Evolutionary conservation across 805 yeast genomes (phyloP), one percentile per base, ranked within the genome.

Genomic region (Candida ortonii): DNA sequence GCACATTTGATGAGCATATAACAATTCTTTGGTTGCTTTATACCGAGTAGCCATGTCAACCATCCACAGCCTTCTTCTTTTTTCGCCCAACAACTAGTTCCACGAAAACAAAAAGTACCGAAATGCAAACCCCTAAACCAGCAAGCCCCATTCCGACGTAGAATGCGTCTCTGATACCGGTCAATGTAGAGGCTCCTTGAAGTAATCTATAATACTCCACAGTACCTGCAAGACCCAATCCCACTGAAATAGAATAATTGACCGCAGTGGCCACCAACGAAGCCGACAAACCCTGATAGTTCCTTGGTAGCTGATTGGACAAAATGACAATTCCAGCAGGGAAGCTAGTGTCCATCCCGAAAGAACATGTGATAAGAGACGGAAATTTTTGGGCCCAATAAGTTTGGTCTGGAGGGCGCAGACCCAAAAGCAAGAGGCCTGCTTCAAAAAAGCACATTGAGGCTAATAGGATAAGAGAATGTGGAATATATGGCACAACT

Each of bases 261-360:
- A 80, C 76, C 46, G 80, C 76, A 0, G 93, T 82, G 14, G 80
- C 69, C 4, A 81, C 79, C 31, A 84, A 61, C 0, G 87, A 79
- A 0, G 87, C 88, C 1, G 88, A 89, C 70, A 80, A 74, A 7
- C 90, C 93, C 58, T 84, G 93, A 46, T 78, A 76, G 38, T 70
- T 64, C 30, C 65, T 55, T 0, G 89, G 88, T 22, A 83, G 61
- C 29, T 62, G 62, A 40, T 77, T 78, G 6, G 81, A 71, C 25
- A 83, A 55, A 10, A 80, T 68, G 30, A 83, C 66, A 0, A 87
- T 74, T 0, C 84, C 78, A 1, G 89, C 80, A 0, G 93, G 90
- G 55, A 82, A 84, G 17, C 84, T 76, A 54, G 79, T 62, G 53
- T 84, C 90, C 88, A 84, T 81, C 3, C 87, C 94, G 67, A 78